phyloP scores from a whole-genome alignment of 805 yeast species.

The Starmerella roubikii region DNA sequence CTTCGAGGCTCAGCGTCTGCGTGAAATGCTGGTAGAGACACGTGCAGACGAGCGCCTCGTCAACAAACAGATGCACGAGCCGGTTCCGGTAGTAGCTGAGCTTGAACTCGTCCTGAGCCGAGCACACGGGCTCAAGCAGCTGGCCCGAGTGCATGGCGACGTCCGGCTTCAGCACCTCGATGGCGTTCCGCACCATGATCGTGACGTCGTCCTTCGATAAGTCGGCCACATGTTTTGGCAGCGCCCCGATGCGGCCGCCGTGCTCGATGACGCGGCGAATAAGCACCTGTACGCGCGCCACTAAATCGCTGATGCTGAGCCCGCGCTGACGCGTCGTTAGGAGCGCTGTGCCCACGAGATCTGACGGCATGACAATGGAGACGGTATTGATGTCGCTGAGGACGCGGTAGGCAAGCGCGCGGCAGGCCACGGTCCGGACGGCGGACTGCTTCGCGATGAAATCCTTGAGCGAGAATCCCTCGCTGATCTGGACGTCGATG shows the following conservation, averaged over 20 bases:
- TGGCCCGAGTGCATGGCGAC: constrained; percentile 25
- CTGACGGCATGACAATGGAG: constrained; percentile 40
- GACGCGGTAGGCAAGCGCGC: constrained; percentile 41
- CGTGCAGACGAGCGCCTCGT: constrained; percentile 37
- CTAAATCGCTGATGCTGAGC: constrained; percentile 26
- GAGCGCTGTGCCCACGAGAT: constrained; percentile 37
- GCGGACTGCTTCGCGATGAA: constrained; percentile 25
- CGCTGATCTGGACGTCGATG: constrained; percentile 30
- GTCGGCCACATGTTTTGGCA: constrained; percentile 20
- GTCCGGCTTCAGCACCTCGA: constrained; percentile 29
- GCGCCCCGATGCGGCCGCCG: constrained; percentile 31
- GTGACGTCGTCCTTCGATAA: constrained; percentile 19
- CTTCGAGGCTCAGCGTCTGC: constrained; percentile 14
- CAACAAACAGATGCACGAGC: constrained; percentile 40
- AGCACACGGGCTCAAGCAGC: constrained; percentile 29
- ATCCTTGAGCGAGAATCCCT: constrained; percentile 30
- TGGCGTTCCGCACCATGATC: constrained; percentile 28
- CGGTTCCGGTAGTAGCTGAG: constrained; percentile 46
- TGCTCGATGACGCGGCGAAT: constrained; percentile 25
- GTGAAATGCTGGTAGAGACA: constrained; percentile 26
- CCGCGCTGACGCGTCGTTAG: constrained; percentile 31
- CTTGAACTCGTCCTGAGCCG: constrained; percentile 39
- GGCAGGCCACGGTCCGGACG: constrained; percentile 22
- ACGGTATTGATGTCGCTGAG: constrained; percentile 39
- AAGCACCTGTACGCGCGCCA: constrained; percentile 27